A percentile compares a stretch with the other conserved stretches of the same genome.
Conservation (phyloP, 179 eudicot genomes). For the Drosera spatulata region DNA sequence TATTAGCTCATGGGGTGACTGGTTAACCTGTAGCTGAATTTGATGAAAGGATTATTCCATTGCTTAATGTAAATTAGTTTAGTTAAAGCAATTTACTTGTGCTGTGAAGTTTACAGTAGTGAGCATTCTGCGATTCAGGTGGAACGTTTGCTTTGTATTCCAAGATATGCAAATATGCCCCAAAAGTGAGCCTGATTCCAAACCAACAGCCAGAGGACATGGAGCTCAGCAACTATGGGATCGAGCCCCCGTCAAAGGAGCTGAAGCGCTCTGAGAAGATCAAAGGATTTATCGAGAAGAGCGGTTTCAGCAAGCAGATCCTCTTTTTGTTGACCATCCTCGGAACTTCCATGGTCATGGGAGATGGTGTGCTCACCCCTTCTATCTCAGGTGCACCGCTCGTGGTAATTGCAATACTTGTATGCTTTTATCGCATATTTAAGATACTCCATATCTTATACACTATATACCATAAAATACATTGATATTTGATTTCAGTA, state of each 20-base stretch:
- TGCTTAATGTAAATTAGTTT: too few species aligned
- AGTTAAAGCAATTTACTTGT: too few species aligned
- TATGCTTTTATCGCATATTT: too few species aligned
- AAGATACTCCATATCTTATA: too few species aligned
- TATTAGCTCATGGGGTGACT: too few species aligned
- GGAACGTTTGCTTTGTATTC: slow-evolving; percentile 35
- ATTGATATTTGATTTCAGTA: too few species aligned
- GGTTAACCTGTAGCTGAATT: too few species aligned
- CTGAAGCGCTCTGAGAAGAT: slow-evolving; percentile 7
- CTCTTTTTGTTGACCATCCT: slow-evolving; percentile 17
- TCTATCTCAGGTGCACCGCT: slow-evolving; percentile 22
- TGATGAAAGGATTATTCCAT: too few species aligned
- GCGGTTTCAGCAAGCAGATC: slow-evolving; percentile 11
- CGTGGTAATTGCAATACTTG: too few species aligned
- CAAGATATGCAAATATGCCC: slow-evolving; percentile 13
- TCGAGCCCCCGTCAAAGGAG: slow-evolving; percentile 1
- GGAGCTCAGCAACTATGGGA: slow-evolving; percentile 8
- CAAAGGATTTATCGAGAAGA: slow-evolving; percentile 4
- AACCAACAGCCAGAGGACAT: slow-evolving; percentile 13
- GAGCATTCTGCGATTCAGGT: slow-evolving; percentile 6
- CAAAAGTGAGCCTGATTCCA: slow-evolving; percentile 19
- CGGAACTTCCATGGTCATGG: slow-evolving; percentile 30
- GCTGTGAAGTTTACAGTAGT: too few species aligned
- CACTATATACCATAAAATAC: too few species aligned
- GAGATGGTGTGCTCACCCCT: slow-evolving; percentile 32